These are phyloP conservation scores for Mimosa pudica DNA, from an alignment of 306 rosid species.

Conservation along the genomic window DNA sequence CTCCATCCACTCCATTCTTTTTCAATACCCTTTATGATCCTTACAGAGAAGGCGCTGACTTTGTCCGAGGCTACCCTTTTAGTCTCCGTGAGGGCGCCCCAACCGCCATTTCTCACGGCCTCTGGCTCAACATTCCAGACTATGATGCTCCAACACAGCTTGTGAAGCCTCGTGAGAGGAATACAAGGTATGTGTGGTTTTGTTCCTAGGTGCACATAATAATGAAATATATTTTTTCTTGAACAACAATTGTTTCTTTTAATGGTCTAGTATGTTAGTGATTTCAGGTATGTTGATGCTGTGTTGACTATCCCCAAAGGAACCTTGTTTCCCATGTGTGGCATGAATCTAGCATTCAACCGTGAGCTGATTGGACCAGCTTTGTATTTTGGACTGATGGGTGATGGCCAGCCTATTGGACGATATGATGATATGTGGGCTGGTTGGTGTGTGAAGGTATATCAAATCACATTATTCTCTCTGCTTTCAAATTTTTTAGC, in stretches of 20 bases:
- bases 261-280: slow-evolving; percentile 32
- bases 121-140: slow-evolving; percentile 66
- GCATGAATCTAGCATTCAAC: slow-evolving; percentile 55
- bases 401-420: slow-evolving; percentile 54
- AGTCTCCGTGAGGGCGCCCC: slow-evolving; percentile 52
- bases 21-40: slow-evolving; percentile 59
- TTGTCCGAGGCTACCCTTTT: slow-evolving; percentile 64
- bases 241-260: neutral
- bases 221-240: neutral
- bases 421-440: slow-evolving; percentile 62
- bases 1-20: slow-evolving; percentile 48
- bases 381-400: slow-evolving; percentile 61
- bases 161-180: slow-evolving; percentile 62
- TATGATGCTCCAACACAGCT: slow-evolving; percentile 69
- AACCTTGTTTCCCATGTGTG: slow-evolving; percentile 55
- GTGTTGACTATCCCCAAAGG: slow-evolving; percentile 55
- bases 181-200: slow-evolving; percentile 35
- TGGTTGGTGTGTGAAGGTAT: slow-evolving; percentile 56
- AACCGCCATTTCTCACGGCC: slow-evolving; percentile 62
- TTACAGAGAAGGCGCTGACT: slow-evolving; percentile 56
- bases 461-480: neutral
- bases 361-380: slow-evolving; percentile 55
- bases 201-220: neutral
- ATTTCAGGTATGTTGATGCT: slow-evolving; percentile 49
- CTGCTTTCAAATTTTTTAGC: neutral